Evolutionary conservation across 257 asterid genomes (phyloP).

Genomic region (Solanum tarapatanum): DNA sequence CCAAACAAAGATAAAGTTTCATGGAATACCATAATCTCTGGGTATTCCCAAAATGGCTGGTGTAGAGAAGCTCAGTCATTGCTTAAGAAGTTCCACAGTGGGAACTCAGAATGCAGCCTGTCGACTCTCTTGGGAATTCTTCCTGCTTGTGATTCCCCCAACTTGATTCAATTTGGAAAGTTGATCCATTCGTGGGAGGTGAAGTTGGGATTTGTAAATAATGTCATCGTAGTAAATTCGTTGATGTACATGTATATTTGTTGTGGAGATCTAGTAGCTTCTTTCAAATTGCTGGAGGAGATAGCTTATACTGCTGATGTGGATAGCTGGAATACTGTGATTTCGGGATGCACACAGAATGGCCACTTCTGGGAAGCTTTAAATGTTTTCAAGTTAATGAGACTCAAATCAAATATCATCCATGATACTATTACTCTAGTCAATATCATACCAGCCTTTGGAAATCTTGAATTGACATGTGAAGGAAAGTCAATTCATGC

Average conservation of each 20-base stretch:
- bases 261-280: constrained; percentile 35
- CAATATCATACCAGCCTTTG: constrained; percentile 43
- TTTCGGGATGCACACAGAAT: constrained; percentile 48
- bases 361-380: constrained; percentile 39
- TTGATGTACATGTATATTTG: constrained; percentile 48
- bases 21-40: constrained; percentile 63
- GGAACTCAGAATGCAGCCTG: constrained; percentile 26
- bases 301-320: constrained; percentile 18
- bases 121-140: constrained; percentile 45
- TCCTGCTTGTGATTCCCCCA: constrained; percentile 46
- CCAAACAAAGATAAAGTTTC: constrained; percentile 44
- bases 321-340: constrained; percentile 55
- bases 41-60: constrained; percentile 40
- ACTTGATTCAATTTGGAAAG: constrained; percentile 35
- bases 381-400: constrained; percentile 41
- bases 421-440: constrained; percentile 33
- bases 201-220: constrained; percentile 37
- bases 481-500: constrained; percentile 41
- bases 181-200: constrained; percentile 49
- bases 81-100: constrained; percentile 34
- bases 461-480: constrained; percentile 33
- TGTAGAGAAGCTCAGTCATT: constrained; percentile 32
- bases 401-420: constrained; percentile 21
- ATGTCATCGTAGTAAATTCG: constrained; percentile 34
- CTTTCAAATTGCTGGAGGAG: constrained; percentile 28